Evolutionary conservation across 2,329 filamentous ascomycete genomes (phyloP).

Genomic region (Xylaria sp.): DNA sequence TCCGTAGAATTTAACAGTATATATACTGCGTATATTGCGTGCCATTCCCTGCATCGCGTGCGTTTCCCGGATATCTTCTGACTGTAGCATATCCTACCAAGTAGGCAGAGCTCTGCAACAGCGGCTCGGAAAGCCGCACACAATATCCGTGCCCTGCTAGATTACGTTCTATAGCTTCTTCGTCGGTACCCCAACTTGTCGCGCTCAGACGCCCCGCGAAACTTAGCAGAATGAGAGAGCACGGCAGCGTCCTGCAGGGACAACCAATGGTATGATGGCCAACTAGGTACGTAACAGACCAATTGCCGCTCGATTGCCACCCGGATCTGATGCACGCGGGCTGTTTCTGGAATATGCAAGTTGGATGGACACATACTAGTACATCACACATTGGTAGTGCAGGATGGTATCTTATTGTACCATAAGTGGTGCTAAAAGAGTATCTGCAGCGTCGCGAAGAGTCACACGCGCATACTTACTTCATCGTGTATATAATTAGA

Average conservation of each 20-base stretch:
- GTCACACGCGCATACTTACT: neutral
- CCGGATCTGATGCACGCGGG: neutral
- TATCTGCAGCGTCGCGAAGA: neutral
- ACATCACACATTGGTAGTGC: neutral
- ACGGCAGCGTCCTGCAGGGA: neutral
- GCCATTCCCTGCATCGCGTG: neutral
- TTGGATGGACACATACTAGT: neutral
- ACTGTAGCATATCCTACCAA: neutral
- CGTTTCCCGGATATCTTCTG: neutral
- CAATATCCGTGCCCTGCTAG: neutral
- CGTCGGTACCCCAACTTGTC: constrained; percentile 13
- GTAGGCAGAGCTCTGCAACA: neutral
- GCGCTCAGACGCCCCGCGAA: constrained; percentile 4
- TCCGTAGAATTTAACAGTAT: neutral
- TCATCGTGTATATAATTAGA: neutral
- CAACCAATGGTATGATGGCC: neutral
- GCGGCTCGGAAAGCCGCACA: constrained; percentile 11
- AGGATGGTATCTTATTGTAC: neutral
- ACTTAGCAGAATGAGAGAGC: neutral
- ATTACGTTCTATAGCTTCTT: constrained; percentile 2
- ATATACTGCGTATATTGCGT: neutral
- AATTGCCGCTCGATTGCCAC: no score
- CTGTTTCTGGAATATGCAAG: neutral
- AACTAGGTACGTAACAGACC: neutral
- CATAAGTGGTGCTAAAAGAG: neutral